Conservation (phyloP, 2,329 filamentous ascomycete genomes). For the Cladosporium sp. region DNA sequence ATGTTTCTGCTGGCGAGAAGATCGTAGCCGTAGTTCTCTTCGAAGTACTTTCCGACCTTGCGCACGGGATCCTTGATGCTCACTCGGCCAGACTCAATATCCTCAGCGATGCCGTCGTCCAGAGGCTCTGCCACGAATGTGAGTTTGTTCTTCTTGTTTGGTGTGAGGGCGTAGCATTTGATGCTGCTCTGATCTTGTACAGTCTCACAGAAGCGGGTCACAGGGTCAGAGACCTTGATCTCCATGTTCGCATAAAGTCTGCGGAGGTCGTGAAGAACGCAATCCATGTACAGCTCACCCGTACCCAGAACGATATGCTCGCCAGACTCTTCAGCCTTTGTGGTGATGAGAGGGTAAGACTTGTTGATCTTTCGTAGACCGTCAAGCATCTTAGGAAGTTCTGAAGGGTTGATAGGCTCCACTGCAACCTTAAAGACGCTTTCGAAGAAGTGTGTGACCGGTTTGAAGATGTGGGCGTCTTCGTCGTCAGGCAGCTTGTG, state of each 20-base stretch:
- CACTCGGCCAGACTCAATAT: constrained; percentile 88
- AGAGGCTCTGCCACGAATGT: constrained; percentile 97
- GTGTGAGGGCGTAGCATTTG: constrained; percentile 95
- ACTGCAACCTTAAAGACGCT: constrained; percentile 97
- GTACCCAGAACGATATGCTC: constrained; percentile 95
- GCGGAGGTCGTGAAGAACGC: constrained; percentile 90
- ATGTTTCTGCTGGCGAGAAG: constrained; percentile 90
- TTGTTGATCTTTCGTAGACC: constrained; percentile 97
- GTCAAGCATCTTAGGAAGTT: constrained; percentile 97
- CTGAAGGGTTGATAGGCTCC: constrained; percentile 96
- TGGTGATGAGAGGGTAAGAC: constrained; percentile 91
- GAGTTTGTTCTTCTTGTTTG: constrained; percentile 99
- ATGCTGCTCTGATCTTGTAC: constrained; percentile 96
- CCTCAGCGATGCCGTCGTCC: constrained; percentile 89
- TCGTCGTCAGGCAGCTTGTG: constrained; percentile 80
- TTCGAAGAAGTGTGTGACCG: constrained; percentile 91
- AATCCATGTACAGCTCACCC: constrained; percentile 99
- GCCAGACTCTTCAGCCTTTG: constrained; percentile 96
- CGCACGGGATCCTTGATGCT: constrained; percentile 90
- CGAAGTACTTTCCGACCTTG: constrained; percentile 94
- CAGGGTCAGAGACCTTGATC: constrained; percentile 96
- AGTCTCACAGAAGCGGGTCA: constrained; percentile 96
- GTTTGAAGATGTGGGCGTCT: constrained; percentile 92
- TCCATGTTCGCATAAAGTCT: constrained; percentile 98
- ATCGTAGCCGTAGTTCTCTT: constrained; percentile 96